A percentile compares a stretch with the other conserved stretches of the same genome.
Conservation (phyloP, 768 basidiomycete species). For the Sporobolomyces pararoseus region DNA sequence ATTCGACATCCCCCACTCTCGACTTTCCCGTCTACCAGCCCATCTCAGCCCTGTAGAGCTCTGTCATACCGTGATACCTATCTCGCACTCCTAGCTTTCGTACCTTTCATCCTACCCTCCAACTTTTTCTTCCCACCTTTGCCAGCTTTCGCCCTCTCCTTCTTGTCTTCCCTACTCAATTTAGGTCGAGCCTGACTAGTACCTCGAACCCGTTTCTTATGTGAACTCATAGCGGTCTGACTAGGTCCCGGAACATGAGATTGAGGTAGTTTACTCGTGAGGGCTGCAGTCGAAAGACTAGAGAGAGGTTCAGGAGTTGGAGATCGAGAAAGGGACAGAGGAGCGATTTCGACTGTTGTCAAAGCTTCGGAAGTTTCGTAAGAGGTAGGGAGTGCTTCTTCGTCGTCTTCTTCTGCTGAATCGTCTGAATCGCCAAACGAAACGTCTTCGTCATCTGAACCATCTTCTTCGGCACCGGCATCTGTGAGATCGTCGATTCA, state of each 20-base stretch:
- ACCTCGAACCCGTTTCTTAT: conserved; percentile 37
- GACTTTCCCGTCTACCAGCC: not conserved
- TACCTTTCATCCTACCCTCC: conserved; percentile 30
- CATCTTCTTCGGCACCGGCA: conserved; percentile 10
- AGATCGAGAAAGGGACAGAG: conserved; percentile 36
- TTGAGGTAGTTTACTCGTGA: not conserved
- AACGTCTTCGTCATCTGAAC: not conserved
- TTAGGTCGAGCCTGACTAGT: conserved; percentile 31
- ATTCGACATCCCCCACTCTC: not conserved
- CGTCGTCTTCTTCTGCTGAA: not conserved
- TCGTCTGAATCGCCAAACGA: not conserved
- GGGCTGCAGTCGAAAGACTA: not conserved
- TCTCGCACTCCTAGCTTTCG: conserved; percentile 30
- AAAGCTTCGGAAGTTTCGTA: conserved; percentile 30
- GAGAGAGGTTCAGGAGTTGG: conserved; percentile 29
- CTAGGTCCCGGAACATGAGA: not conserved
- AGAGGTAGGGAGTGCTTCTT: not conserved
- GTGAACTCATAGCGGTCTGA: not conserved
- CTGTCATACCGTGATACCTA: too few relatives aligned
- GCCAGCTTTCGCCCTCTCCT: conserved; percentile 31
- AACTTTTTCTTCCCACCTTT: conserved; percentile 37
- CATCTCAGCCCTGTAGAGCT: not conserved
- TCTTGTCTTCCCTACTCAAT: conserved; percentile 34
- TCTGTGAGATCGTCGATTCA: not conserved
- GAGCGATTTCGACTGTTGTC: conserved; percentile 34